Conservation (phyloP, 2,329 filamentous ascomycete genomes). For the Trichoderma polysporum region DNA sequence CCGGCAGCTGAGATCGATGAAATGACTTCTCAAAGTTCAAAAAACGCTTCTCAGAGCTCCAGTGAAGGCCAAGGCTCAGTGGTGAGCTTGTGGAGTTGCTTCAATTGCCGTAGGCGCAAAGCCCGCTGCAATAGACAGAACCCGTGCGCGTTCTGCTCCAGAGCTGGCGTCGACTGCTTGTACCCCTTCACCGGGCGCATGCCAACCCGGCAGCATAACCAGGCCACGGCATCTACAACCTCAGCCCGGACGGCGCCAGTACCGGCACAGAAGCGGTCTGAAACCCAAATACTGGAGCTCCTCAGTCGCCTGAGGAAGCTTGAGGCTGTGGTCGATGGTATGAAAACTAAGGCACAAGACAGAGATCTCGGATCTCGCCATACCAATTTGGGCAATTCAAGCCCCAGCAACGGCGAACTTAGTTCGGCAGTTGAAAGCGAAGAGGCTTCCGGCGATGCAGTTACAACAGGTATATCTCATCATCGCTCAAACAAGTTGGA, state of each 20-base stretch:
- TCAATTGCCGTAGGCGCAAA: constrained; percentile 35
- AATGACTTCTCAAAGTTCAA: neutral
- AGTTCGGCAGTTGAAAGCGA: neutral
- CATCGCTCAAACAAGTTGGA: neutral
- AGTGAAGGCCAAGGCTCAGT: neutral
- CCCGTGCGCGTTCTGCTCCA: constrained; percentile 32
- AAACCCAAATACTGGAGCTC: constrained; percentile 24
- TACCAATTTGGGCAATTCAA: neutral
- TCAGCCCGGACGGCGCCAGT: constrained; percentile 23
- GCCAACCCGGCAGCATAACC: constrained; percentile 28
- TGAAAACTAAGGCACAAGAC: constrained; percentile 1
- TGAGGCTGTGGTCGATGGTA: constrained; percentile 29
- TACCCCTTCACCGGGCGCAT: constrained; percentile 35
- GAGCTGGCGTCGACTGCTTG: constrained; percentile 31
- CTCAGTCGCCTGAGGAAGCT: constrained; percentile 27
- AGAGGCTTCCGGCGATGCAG: neutral
- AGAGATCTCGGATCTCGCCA: neutral
- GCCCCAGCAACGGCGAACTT: neutral
- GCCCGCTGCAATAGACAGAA: constrained; percentile 33
- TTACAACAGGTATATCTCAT: neutral
- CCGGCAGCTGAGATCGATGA: neutral
- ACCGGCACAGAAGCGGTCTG: constrained; percentile 32
- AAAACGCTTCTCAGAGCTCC: neutral
- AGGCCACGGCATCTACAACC: neutral
- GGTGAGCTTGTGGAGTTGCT: constrained; percentile 31